A percentile compares a stretch with the other conserved stretches of the same genome.
phyloP scores from a whole-genome alignment of 2,329 filamentous ascomycete species.

The Epichloe brachyelytri region DNA sequence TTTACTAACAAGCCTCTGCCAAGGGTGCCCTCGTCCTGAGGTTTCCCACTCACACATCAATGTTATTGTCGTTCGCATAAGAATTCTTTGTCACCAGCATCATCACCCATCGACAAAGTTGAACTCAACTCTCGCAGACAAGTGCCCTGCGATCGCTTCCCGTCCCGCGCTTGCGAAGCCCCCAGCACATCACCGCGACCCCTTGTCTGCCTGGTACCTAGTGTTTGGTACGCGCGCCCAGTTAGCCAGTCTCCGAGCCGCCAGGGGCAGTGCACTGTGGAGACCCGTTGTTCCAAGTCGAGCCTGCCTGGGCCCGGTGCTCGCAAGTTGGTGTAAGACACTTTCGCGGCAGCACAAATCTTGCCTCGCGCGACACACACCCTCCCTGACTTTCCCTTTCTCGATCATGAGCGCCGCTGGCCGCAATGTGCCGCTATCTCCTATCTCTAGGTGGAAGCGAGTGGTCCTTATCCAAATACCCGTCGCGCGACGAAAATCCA shows the following conservation, averaged over 20 bases:
- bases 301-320: constrained; percentile 1
- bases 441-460: constrained; percentile 70
- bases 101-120: neutral
- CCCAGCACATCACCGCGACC: neutral
- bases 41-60: neutral
- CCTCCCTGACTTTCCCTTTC: constrained; percentile 11
- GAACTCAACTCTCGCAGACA: neutral
- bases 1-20: too few relatives aligned
- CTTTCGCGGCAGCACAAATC: constrained; percentile 1
- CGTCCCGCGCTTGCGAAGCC: neutral
- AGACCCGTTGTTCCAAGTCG: constrained; percentile 1
- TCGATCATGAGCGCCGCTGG: constrained; percentile 48
- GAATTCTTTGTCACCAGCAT: neutral
- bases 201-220: neutral
- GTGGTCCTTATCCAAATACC: constrained; percentile 63
- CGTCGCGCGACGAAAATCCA: constrained; percentile 37
- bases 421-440: constrained; percentile 66
- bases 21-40: neutral
- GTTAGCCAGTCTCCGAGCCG: constrained; percentile 1
- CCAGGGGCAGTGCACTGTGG: constrained; percentile 4
- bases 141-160: neutral
- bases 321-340: constrained; percentile 11
- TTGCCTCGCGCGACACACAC: constrained; percentile 11
- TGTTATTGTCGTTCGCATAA: neutral
- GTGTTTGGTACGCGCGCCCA: neutral